Evolutionary conservation across 805 yeast species (phyloP).

Genomic region (Blastobotrys parvus): DNA sequence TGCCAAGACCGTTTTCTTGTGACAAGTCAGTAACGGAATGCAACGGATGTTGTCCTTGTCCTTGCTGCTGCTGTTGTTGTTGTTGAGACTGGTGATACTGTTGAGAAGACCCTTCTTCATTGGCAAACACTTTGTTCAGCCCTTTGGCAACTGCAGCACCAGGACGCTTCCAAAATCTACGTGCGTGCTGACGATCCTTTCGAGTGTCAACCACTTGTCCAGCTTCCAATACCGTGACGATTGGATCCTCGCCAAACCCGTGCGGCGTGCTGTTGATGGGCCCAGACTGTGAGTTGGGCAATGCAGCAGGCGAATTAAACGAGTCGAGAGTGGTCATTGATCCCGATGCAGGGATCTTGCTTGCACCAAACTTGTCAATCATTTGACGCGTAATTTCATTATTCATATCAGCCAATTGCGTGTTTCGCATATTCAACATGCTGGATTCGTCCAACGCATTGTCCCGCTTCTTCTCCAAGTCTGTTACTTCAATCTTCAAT

Average conservation of each 20-base stretch:
- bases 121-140: conserved; percentile 27
- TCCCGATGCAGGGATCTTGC: background rate
- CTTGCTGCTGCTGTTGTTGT: no score
- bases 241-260: conserved; percentile 17
- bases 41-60: background rate
- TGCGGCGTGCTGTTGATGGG: background rate
- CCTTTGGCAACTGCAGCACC: conserved; percentile 33
- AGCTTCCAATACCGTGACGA: conserved; percentile 23
- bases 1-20: conserved; percentile 14
- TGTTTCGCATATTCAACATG: conserved; percentile 25
- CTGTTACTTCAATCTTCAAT: conserved; percentile 24
- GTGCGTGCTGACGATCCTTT: conserved; percentile 17
- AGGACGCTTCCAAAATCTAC: conserved; percentile 29
- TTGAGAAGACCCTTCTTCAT: conserved; percentile 11
- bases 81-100: background rate
- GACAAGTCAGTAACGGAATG: conserved; percentile 5
- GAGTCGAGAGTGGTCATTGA: background rate
- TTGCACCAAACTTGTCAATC: conserved; percentile 24
- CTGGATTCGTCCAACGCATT: conserved; percentile 26
- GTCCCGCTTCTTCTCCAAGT: conserved; percentile 21
- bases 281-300: background rate
- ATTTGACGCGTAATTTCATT: conserved; percentile 29
- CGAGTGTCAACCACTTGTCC: conserved; percentile 17
- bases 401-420: conserved; percentile 32
- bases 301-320: background rate